Evolutionary conservation across 108 stramenopile species (phyloP), one percentile per base, ranked within the genome.

Genomic region (Nitzschia sp.): DNA sequence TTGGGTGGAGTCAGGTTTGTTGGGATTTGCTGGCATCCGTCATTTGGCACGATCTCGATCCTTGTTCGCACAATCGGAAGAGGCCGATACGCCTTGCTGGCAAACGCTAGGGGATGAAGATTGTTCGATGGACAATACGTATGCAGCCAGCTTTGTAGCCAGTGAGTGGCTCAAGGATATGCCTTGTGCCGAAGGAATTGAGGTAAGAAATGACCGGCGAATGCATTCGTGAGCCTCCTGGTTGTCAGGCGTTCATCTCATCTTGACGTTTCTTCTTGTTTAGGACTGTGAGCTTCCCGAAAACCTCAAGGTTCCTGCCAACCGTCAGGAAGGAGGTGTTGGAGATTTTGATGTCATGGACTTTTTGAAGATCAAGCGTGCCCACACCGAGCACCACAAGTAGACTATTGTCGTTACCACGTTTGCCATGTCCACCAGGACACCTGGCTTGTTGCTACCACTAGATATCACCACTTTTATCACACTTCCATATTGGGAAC

Each of bases 81-180:
- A 65, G 22, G 40, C 29, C 0, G 55, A 71, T 1, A 78, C 80
- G 48, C 85, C 81, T 8, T 86, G 85, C 67, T 86, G 85, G 85
- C 80, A 86, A 71, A 80, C 80, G 53, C 42, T 86, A 12, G 80
- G 79, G 70, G 81, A 86, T 58, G 79, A 82, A 25, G 85, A 86
- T 54, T 86, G 85, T 67, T 63, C 71, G 34, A 82, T 86, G 81
- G 76, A 76, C 40, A 77, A 44, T 17, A 51, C 76, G 0, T 77
- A 77, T 51, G 44, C 81, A 3, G 74, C 85, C 10, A 71, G 65
- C 34, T 86, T 83, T 62, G 81, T 86, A 8, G 81, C 81, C 20
- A 67, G 71, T 17, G 71, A 86, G 29, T 86, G 85, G 85, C 71
- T 86, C 41, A 86, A 86, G 57, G 57, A 63, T 48, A 73, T 86